Evolutionary conservation across 768 basidiomycete genomes (phyloP), one percentile per base, ranked within the genome.

Genomic region (Artomyces pyxidatus): DNA sequence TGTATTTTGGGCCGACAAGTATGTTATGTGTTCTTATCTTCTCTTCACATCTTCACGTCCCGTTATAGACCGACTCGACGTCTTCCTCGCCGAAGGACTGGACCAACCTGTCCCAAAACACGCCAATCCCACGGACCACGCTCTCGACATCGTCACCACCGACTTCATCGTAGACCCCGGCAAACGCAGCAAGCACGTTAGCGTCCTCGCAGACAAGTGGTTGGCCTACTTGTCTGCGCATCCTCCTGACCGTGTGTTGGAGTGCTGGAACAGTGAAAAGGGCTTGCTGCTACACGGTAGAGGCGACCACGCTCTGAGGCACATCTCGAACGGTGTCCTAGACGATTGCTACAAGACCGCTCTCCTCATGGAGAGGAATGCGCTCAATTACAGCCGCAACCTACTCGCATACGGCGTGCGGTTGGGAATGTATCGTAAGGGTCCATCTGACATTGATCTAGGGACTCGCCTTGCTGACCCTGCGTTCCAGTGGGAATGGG

Each of bases 391-490:
- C 56, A 59, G 59, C 14, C 61, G 80, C 16, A 80, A 81, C 55
- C 51, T 80, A 2, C 62, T 83, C 25, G 80, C 78, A 1, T 81
- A 78, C 57, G 78, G 79, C 9, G 71, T 81, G 3, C 63, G 78
- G 30, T 59, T 69, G 10, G 77, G 69, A 30, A 80, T 81, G 79
- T 81, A 80, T 48, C 69, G 64, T 42, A 66, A n/a, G 48, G 53
- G 14, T 4, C 29, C 21, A 12, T 27, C 40, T 30, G 2, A 21
- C 11, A 28, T 23, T 27, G 17, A 17, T 21, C 16, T 16, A 25
- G 71, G 51, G 68, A 62, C 6, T 0, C 28, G 23, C 11, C 42
- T 10, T 40, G 9, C 30, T 10, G 37, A n/a, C n/a, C n/a, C 16
- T 46, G 45, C 43, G 19, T 52, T 19, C n/a, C 22, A 57, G 41